Conservation (phyloP, 2,329 filamentous ascomycete genomes). For the Emericellopsis atlantica region DNA sequence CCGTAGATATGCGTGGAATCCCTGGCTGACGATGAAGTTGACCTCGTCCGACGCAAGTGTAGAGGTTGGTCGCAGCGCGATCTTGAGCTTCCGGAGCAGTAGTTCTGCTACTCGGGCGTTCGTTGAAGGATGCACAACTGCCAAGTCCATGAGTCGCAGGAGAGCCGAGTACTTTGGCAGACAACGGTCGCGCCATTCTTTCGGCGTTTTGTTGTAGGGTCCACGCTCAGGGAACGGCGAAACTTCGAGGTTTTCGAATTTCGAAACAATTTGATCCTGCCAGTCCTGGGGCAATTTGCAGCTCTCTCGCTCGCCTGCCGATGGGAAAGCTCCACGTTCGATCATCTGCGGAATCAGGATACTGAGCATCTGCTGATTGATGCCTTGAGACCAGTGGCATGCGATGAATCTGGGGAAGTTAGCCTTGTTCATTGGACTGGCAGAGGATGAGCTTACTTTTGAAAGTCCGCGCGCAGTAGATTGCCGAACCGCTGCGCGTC, state of each 20-base stretch:
- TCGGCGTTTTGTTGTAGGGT: constrained; percentile 47
- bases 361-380: constrained; percentile 57
- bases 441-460: constrained; percentile 40
- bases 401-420: constrained; percentile 53
- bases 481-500: constrained; percentile 63
- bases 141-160: constrained; percentile 47
- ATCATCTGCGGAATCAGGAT: constrained; percentile 56
- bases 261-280: constrained; percentile 60
- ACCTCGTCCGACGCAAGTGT: constrained; percentile 48
- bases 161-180: constrained; percentile 57
- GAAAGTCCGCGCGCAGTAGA: constrained; percentile 69
- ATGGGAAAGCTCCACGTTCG: constrained; percentile 38
- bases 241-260: constrained; percentile 52
- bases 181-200: constrained; percentile 49
- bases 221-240: constrained; percentile 53
- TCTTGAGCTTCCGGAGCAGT: constrained; percentile 51
- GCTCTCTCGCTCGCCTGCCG: constrained; percentile 35
- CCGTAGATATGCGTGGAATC: constrained; percentile 59
- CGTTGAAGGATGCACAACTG: constrained; percentile 52
- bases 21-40: constrained; percentile 63
- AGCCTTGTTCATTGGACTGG: constrained; percentile 2
- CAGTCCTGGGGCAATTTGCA: constrained; percentile 51
- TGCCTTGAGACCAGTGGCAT: constrained; percentile 55
- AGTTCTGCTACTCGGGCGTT: constrained; percentile 53
- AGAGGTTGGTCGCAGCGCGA: constrained; percentile 49